Evolutionary conservation across 805 yeast genomes (phyloP).

Genomic region (Ogataea trehaloabstinens): DNA sequence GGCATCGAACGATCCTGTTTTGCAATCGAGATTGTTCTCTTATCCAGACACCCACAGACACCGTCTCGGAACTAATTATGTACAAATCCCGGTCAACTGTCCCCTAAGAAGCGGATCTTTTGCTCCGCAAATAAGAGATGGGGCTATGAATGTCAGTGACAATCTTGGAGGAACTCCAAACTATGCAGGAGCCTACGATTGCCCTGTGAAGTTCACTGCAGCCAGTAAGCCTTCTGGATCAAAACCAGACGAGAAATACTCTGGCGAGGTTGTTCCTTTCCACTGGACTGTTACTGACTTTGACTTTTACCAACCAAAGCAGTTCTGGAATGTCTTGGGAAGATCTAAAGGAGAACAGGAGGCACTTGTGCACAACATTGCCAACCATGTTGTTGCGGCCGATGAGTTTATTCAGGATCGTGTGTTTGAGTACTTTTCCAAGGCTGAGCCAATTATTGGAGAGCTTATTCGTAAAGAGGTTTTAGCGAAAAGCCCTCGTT

Average conservation of each 20-base stretch:
- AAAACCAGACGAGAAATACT: slow-evolving; percentile 30
- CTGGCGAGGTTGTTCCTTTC: slow-evolving; percentile 55
- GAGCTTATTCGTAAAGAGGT: slow-evolving; percentile 63
- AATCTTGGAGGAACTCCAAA: slow-evolving; percentile 79
- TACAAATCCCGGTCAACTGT: slow-evolving; percentile 87
- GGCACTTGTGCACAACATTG: slow-evolving; percentile 79
- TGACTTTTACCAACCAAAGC: slow-evolving; percentile 78
- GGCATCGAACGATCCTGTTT: slow-evolving; percentile 79
- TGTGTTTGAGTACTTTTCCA: slow-evolving; percentile 71
- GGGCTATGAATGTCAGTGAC: slow-evolving; percentile 66
- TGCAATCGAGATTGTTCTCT: slow-evolving; percentile 77
- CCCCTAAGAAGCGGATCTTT: slow-evolving; percentile 58
- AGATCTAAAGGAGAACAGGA: slow-evolving; percentile 80
- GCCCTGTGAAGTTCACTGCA: slow-evolving; percentile 45
- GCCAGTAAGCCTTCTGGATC: slow-evolving; percentile 33
- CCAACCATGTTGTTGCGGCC: slow-evolving; percentile 70
- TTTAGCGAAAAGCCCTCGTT: slow-evolving; percentile 49
- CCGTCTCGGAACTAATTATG: slow-evolving; percentile 73
- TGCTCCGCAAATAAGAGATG: slow-evolving; percentile 80
- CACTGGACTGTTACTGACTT: slow-evolving; percentile 75
- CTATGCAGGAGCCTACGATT: slow-evolving; percentile 57
- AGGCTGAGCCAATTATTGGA: slow-evolving; percentile 70
- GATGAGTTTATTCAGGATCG: slow-evolving; percentile 73
- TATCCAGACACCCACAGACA: slow-evolving; percentile 86
- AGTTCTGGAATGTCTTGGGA: slow-evolving; percentile 74